Conservation (phyloP, 306 rosid genomes). For the Quercus bicolor region DNA sequence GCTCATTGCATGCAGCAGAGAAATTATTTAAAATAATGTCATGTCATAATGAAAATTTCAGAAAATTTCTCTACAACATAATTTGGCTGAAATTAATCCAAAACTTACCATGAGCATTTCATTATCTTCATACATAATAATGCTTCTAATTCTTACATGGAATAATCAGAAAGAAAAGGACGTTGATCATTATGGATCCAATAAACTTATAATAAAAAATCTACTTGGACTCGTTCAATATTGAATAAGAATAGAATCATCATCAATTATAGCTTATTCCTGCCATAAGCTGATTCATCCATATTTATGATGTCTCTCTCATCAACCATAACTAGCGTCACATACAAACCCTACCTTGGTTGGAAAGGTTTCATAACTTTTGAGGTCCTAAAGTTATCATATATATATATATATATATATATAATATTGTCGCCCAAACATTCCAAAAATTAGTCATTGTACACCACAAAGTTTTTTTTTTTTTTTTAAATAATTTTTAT, state of each 20-base stretch:
- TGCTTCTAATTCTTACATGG: not conserved
- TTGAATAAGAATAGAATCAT: not conserved
- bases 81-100: not conserved
- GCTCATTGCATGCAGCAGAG: not conserved
- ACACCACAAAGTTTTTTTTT: too few relatives aligned
- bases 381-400: not conserved
- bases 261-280: not conserved
- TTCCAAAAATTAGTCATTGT: too few relatives aligned
- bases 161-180: not conserved
- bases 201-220: not conserved
- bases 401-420: too few relatives aligned
- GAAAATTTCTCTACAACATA: not conserved
- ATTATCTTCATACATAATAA: not conserved
- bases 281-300: not conserved
- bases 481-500: too few relatives aligned
- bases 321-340: not conserved
- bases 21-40: not conserved
- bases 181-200: not conserved
- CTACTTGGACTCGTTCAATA: not conserved
- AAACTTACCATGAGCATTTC: not conserved
- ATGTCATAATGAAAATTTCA: not conserved
- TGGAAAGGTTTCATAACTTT: not conserved
- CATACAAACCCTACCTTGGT: not conserved
- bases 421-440: too few relatives aligned
- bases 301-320: not conserved